A percentile compares a stretch with the other conserved stretches of the same genome.
phyloP scores from a whole-genome alignment of 2,329 filamentous ascomycete genomes.

The Stachybotrys chlorohalonatus region DNA sequence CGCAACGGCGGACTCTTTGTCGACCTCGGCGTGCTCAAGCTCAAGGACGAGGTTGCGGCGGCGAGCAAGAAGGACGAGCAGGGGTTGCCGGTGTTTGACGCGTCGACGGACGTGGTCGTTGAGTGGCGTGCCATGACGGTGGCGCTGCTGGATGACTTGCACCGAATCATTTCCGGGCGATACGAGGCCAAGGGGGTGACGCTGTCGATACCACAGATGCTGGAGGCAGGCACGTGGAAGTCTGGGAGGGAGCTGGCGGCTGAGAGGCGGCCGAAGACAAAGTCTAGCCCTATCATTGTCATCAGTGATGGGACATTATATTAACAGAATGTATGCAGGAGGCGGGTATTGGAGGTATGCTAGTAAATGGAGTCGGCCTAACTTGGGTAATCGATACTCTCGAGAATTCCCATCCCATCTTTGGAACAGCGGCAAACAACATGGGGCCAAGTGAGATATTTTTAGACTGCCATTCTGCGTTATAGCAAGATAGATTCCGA shows the following conservation, averaged over 20 bases:
- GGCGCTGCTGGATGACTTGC: slow-evolving; percentile 43
- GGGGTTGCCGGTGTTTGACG: slow-evolving; percentile 41
- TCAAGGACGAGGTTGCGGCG: slow-evolving; percentile 36
- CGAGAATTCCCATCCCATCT: too few relatives aligned
- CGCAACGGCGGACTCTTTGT: slow-evolving; percentile 63
- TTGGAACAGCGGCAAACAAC: too few relatives aligned
- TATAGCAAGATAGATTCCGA: too few relatives aligned
- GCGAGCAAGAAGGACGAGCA: slow-evolving; percentile 30
- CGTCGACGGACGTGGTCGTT: slow-evolving; percentile 47
- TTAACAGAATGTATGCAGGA: slow-evolving; percentile 25
- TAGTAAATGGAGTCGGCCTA: background rate
- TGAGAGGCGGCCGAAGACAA: slow-evolving; percentile 68
- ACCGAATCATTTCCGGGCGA: slow-evolving; percentile 27
- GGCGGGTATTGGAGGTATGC: background rate
- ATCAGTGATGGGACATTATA: slow-evolving; percentile 75
- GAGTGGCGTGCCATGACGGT: slow-evolving; percentile 54
- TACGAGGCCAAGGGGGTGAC: slow-evolving; percentile 23
- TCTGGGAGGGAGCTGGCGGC: slow-evolving; percentile 75
- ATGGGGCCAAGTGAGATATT: too few relatives aligned
- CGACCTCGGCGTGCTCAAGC: slow-evolving; percentile 42
- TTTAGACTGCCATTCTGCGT: too few relatives aligned
- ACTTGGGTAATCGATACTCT: too few relatives aligned
- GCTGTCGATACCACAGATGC: slow-evolving; percentile 38
- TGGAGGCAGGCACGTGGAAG: slow-evolving; percentile 48
- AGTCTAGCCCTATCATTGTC: slow-evolving; percentile 76